Evolutionary conservation across 805 yeast species (phyloP).

Genomic region (Yamadazyma sp.): DNA sequence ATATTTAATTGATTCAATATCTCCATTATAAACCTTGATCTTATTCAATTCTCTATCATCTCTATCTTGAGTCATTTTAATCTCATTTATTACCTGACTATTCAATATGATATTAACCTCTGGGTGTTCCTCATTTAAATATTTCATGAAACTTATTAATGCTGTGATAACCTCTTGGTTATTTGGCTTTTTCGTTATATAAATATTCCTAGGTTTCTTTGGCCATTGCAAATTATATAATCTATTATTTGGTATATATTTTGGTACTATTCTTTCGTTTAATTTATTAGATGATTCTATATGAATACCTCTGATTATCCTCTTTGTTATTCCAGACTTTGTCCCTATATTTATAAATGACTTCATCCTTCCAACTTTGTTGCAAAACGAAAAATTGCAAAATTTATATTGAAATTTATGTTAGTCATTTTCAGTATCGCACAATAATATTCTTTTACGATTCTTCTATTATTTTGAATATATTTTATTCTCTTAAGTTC

Average conservation of each 20-base stretch:
- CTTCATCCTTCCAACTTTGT: too few species aligned
- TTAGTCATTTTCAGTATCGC: too few species aligned
- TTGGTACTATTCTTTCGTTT: slow-evolving; percentile 8
- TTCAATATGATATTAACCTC: slow-evolving; percentile 75
- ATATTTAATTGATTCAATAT: slow-evolving; percentile 49
- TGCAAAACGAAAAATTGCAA: too few species aligned
- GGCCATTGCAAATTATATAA: slow-evolving; percentile 8
- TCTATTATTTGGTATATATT: slow-evolving; percentile 6
- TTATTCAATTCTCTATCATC: slow-evolving; percentile 7
- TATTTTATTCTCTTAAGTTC: too few species aligned
- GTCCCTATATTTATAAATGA: too few species aligned
- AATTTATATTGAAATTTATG: too few species aligned
- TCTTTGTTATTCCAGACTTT: too few species aligned
- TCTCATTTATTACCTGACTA: slow-evolving; percentile 70
- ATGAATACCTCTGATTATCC: slow-evolving; percentile 3
- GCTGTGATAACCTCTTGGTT: slow-evolving; percentile 61
- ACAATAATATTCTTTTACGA: too few species aligned
- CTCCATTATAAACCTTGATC: slow-evolving; percentile 51
- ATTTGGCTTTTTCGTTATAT: slow-evolving; percentile 85
- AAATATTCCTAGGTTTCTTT: slow-evolving; percentile 56
- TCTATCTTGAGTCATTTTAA: slow-evolving; percentile 27
- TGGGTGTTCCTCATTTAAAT: slow-evolving; percentile 61
- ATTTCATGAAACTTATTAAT: slow-evolving; percentile 60
- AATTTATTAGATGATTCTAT: slow-evolving; percentile 5
- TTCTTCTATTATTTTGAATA: too few species aligned